A percentile compares a stretch with the other conserved stretches of the same genome.
These are phyloP conservation scores for Metarhizium humberi DNA, from an alignment of 2,329 filamentous ascomycete species.

Conservation along the genomic window DNA sequence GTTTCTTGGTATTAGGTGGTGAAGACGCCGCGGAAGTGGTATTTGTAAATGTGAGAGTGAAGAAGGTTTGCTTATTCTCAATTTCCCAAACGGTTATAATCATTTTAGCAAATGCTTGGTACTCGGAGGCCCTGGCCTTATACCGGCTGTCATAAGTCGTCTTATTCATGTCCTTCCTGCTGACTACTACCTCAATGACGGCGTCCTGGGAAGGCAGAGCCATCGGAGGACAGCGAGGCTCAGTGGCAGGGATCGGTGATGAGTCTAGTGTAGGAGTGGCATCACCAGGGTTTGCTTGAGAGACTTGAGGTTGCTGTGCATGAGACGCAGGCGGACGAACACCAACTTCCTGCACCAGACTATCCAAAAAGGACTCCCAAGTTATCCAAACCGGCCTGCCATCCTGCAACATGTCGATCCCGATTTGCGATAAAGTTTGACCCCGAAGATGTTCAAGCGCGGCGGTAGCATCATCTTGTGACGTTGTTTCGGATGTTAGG, in stretches of 20 bases:
- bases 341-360: conserved; percentile 35
- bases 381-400: conserved; percentile 50
- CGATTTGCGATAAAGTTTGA: conserved; percentile 58
- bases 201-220: conserved; percentile 43
- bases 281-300: conserved; percentile 20
- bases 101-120: conserved; percentile 57
- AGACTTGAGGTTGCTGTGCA: conserved; percentile 11
- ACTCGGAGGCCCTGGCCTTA: conserved; percentile 26
- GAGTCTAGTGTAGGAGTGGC: conserved; percentile 25
- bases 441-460: conserved; percentile 54
- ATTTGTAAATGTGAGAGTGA: conserved; percentile 66
- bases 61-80: conserved; percentile 59
- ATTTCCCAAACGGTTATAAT: conserved; percentile 66
- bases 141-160: conserved; percentile 24
- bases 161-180: conserved; percentile 35
- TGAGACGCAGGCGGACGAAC: conserved; percentile 16
- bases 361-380: conserved; percentile 50
- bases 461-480: conserved; percentile 30
- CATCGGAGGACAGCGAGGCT: conserved; percentile 20
- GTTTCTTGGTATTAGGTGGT: conserved; percentile 24
- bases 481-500: conserved; percentile 37
- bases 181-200: conserved; percentile 59
- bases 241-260: conserved; percentile 14
- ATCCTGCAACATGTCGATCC: conserved; percentile 64
- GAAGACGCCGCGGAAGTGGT: conserved; percentile 32